These are phyloP conservation scores for Aspergillus jensenii DNA, from an alignment of 2,329 filamentous ascomycete species.

Conservation along the genomic window DNA sequence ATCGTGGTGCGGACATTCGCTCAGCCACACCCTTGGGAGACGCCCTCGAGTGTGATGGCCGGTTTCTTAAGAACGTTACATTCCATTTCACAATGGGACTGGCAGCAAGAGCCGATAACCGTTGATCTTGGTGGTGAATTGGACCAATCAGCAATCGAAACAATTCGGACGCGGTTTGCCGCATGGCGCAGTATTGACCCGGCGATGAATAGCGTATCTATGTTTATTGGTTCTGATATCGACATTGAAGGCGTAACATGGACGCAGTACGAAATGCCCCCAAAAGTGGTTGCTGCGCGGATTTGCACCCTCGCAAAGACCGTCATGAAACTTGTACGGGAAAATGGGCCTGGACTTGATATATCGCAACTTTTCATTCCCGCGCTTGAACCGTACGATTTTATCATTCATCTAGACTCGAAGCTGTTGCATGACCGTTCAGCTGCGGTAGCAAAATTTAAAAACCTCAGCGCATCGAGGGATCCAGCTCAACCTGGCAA, in stretches of 20 bases:
- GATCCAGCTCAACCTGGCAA: slow-evolving; percentile 49
- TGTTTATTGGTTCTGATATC: slow-evolving; percentile 78
- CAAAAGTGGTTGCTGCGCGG: slow-evolving; percentile 78
- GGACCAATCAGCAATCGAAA: slow-evolving; percentile 58
- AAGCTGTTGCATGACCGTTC: slow-evolving; percentile 48
- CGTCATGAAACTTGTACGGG: slow-evolving; percentile 63
- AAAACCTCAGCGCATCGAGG: slow-evolving; percentile 68
- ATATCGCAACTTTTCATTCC: slow-evolving; percentile 68
- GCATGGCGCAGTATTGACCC: slow-evolving; percentile 88
- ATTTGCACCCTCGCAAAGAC: slow-evolving; percentile 80
- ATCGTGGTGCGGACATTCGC: slow-evolving; percentile 76
- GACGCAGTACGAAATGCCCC: slow-evolving; percentile 68
- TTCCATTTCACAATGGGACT: slow-evolving; percentile 86
- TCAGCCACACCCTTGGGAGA: slow-evolving; percentile 75
- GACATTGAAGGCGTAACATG: slow-evolving; percentile 78
- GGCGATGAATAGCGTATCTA: slow-evolving; percentile 75
- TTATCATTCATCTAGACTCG: slow-evolving; percentile 70
- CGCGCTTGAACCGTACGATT: slow-evolving; percentile 75
- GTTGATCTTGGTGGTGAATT: slow-evolving; percentile 70
- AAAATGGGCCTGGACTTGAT: slow-evolving; percentile 55
- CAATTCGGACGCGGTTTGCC: slow-evolving; percentile 70
- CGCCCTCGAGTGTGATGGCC: slow-evolving; percentile 72
- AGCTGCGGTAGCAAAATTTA: slow-evolving; percentile 57
- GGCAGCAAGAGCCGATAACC: slow-evolving; percentile 78
- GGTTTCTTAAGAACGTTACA: slow-evolving; percentile 80